Evolutionary conservation across 768 basidiomycete genomes (phyloP), one percentile per base, ranked within the genome.

Genomic region (Collybiopsis confluens): DNA sequence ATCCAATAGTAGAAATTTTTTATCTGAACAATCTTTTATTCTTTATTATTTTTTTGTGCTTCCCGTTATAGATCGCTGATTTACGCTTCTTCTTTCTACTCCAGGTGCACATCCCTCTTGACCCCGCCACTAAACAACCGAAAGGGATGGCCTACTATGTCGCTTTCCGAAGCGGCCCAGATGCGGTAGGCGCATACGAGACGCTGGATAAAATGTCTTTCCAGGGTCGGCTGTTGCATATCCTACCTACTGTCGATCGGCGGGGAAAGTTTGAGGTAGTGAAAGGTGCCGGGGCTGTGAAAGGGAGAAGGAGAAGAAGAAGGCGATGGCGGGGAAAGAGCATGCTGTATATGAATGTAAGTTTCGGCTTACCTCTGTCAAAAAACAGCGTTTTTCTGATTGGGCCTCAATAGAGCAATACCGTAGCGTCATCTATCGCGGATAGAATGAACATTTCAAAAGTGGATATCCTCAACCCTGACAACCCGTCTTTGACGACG

Each of bases 321-420:
- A 67, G 30, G 74, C 79, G 10, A 71, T 65, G 30, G 85, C 88
- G 15, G 86, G 86, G 28, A 85, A 85, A 58, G 88, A 84, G 86
- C 48, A 88, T 93, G 79, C 66, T 98, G 54, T 98, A 94, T 65
- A 94, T 98, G 92, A 98, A 98, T 76, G 96, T 97, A 74, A 70
- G 92, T 86, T 41, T 21, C 43, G 50, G 53, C 52, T 33, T 46
- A 46, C 35, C 38, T 20, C 54, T 26, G 43, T 52, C 30, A 42
- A 58, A 33, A 33, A 33, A 33, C 30, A 33, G 5, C 30, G 30
- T 13, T 6, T 6, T 13, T 33, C 5, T 33, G n/a, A n/a, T n/a
- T n/a, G n/a, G n/a, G n/a, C n/a, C n/a, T 33, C 6, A 5, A 37
- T 35, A 97, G 95, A 89, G 87, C 61, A 95, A 98, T 62, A 94